Base-by-base conservation (phyloP, 306 rosid genomes). In the Ormosia semicastrata region DNA sequence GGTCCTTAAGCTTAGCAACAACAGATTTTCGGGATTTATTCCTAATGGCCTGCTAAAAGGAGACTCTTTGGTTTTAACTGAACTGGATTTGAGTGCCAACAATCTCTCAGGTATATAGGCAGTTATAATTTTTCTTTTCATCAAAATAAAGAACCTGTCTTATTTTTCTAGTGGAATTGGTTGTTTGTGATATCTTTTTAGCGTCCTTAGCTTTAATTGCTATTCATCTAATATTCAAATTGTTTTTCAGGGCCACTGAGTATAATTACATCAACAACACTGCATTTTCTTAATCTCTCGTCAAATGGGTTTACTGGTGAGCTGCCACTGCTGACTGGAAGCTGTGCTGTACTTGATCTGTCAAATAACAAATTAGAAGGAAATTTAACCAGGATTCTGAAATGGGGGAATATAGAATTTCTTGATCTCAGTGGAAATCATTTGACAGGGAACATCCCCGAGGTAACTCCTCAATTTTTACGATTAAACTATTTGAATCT, bases 61-160 rank as follows among this genome's bases (percentile, higher is more conserved):
- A 58, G 99, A 96, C 83, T 80, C 99, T 81, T 83, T 90, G 78
- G 97, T 93, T 69, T 82, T 94, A 66, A 86, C 75, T 44, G 98
- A 96, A 76, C 86, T 96, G 43, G 99, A 96, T 90, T 89, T 96
- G 94, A 96, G 99, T 73, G 97, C 86, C 90, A 96, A 96, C 88
- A 92, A 96, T 76, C 97, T 96, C 75, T 87, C 99, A 87, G 99
- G 99, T 95, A 88, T 37, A 59, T 81, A 10, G 14, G 15, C 56
- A 50, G n/a, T 75, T 80, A 64, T 33, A 12, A 6, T 36, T 46
- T 65, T 32, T 82, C 24, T 12, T 69, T 79, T 81, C 32, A 14
- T 77, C 68, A 10, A 49, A 50, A 17, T 63, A 13, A 43, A 40
- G 11, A 18, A 73, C 53, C 46, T 39, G 37, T 69, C 32, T 58